Base-by-base conservation (phyloP, 345 rosid genomes). In the Salix viminalis region DNA sequence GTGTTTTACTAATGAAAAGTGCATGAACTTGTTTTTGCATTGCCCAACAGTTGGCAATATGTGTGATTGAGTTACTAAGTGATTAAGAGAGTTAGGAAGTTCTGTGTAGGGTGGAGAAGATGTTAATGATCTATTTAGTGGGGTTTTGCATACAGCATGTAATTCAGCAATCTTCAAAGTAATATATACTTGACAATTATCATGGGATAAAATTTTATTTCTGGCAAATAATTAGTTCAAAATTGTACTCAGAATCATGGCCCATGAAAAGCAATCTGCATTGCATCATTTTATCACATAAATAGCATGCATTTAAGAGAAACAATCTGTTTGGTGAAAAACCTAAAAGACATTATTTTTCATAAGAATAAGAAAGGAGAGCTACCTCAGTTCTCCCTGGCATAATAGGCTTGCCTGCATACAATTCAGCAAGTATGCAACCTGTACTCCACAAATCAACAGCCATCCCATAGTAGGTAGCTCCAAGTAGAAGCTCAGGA, bases 351-450 rank as follows among this genome's bases (percentile, higher is more conserved):
- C 34, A 5, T 1, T 23, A n/a, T 37, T 67, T 28, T 30, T 41
- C n/a, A 14, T 4, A 0, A 30, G 68, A 65, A 65, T 9, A 23
- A 26, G 23, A 10, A 58, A 58, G 61, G 71, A 61, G 9, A 62
- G 44, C 36, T 86, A 94, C 99, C 99, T 96, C 99, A 19, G 99
- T 96, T 90, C 98, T 90, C 86, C 99, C 99, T 46, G 98, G 99
- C 99, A 96, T 93, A n/a, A 96, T 93, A 74, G 98, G 99, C 86
- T 96, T 96, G 85, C 98, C 99, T 11, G 97, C 94, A 80, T 93
- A 93, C 44, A 96, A 71, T 71, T 96, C 99, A 48, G 99, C 97
- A 79, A 93, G 93, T 84, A 96, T 93, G 83, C 99, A 96, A 73
- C 99, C 99, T 5, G 94, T 75, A 77, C 99, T 96, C 99, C 99